These are phyloP conservation scores for Musa schizocarpa DNA, from an alignment of 176 grass and related monocot species.

Conservation along the genomic window DNA sequence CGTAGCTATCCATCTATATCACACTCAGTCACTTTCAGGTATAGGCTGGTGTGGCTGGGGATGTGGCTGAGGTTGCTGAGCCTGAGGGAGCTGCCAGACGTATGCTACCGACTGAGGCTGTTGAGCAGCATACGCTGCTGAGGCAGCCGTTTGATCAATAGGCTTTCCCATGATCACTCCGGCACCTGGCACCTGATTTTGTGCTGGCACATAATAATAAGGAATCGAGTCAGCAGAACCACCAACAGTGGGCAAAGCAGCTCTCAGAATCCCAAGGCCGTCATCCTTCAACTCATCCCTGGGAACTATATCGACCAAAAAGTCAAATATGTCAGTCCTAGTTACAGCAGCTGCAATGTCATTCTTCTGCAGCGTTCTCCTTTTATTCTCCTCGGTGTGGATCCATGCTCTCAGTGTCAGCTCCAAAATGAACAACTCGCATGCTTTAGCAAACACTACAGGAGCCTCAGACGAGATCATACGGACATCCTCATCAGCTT, in stretches of 20 bases:
- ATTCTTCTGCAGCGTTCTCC: constrained; percentile 48
- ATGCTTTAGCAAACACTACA: constrained; percentile 52
- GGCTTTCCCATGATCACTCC: constrained; percentile 28
- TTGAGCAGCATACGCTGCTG: constrained; percentile 21
- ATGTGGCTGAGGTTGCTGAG: background rate
- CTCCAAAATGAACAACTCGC: constrained; percentile 72
- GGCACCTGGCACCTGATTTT: background rate
- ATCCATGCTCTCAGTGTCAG: constrained; percentile 47
- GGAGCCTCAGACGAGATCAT: constrained; percentile 57
- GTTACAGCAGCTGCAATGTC: constrained; percentile 34
- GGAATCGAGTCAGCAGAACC: constrained; percentile 21
- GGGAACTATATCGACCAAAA: constrained; percentile 43
- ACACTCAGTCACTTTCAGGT: constrained; percentile 4
- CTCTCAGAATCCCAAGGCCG: constrained; percentile 13
- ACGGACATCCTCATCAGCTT: constrained; percentile 49
- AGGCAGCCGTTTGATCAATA: constrained; percentile 7
- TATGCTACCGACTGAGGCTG: constrained; percentile 17
- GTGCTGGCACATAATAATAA: constrained; percentile 28
- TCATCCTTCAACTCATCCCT: constrained; percentile 40
- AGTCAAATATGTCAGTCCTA: constrained; percentile 46
- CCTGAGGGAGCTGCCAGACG: constrained; percentile 25
- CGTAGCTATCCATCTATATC: background rate
- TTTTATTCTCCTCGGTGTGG: constrained; percentile 42
- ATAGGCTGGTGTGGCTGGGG: background rate
- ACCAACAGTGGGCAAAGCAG: constrained; percentile 21